Evolutionary conservation across 495 filamentous ascomycete genomes (phyloP).

Genomic region (Podospora sp.): DNA sequence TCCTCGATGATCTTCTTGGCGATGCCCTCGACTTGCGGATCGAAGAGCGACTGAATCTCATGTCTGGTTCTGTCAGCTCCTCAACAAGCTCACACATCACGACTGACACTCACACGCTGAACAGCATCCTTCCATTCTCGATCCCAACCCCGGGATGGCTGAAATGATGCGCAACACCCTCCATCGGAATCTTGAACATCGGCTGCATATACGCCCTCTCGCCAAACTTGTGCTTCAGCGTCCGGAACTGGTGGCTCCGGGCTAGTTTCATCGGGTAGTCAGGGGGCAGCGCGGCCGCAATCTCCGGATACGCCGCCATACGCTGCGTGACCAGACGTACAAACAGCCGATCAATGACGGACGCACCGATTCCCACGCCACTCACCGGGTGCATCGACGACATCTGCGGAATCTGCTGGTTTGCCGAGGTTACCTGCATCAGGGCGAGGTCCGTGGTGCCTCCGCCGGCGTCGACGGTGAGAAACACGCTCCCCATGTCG

Average conservation of each 20-base stretch:
- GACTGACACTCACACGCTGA: constrained; percentile 28
- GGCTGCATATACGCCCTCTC: constrained; percentile 41
- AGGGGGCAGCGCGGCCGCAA: constrained; percentile 30
- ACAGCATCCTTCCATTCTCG: constrained; percentile 41
- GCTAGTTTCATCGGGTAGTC: constrained; percentile 33
- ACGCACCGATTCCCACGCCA: constrained; percentile 43
- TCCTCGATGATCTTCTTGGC: constrained; percentile 56
- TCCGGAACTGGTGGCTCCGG: constrained; percentile 38
- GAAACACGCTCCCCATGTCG: constrained; percentile 35
- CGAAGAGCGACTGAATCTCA: constrained; percentile 57
- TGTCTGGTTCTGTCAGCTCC: constrained; percentile 33
- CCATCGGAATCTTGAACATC: constrained; percentile 34
- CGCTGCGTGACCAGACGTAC: constrained; percentile 33
- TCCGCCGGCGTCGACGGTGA: constrained; percentile 43
- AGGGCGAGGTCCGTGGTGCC: constrained; percentile 44
- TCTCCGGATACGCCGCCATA: constrained; percentile 31
- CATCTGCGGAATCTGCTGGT: constrained; percentile 35
- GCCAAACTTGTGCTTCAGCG: constrained; percentile 46
- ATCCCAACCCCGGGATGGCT: constrained; percentile 41
- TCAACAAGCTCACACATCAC: neutral
- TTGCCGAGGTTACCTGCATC: constrained; percentile 38
- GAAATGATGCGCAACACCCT: constrained; percentile 43
- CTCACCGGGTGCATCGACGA: constrained; percentile 40
- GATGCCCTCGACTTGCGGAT: constrained; percentile 58
- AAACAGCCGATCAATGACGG: constrained; percentile 43